Conservation (phyloP, 768 basidiomycete genomes). For the Lactifluus pinguis region DNA sequence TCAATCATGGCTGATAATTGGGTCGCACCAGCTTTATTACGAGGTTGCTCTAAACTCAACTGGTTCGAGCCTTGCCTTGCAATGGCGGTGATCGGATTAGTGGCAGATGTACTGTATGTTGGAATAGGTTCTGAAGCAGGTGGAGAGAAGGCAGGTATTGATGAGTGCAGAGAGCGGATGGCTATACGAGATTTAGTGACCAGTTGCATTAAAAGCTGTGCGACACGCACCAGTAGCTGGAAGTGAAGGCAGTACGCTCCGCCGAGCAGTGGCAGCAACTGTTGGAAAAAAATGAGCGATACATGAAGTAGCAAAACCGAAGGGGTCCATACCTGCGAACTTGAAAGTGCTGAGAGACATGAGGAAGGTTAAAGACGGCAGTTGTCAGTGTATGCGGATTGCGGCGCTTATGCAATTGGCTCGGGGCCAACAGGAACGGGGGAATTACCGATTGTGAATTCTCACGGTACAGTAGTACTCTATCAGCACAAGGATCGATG, state of each 20-base stretch:
- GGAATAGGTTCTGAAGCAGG: conserved; percentile 32
- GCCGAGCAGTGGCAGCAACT: conserved; percentile 12
- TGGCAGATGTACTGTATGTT: conserved; percentile 34
- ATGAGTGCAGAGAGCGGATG: conserved; percentile 48
- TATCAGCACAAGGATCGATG: conserved; percentile 6
- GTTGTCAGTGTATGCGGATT: too few relatives aligned
- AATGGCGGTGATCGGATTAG: conserved; percentile 56
- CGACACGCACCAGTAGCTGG: conserved; percentile 1
- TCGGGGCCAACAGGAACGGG: not conserved
- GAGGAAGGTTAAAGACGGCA: not conserved
- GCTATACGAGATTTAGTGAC: conserved; percentile 27
- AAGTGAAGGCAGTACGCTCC: not conserved
- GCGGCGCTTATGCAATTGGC: not conserved
- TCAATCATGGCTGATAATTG: not conserved
- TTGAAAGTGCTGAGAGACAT: conserved; percentile 13
- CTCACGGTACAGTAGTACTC: conserved; percentile 6
- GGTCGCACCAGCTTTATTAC: conserved; percentile 74
- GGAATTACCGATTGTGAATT: not conserved
- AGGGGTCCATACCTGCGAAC: conserved; percentile 1
- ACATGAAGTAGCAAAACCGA: not conserved
- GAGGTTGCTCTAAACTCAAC: conserved; percentile 76
- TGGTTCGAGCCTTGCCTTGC: conserved; percentile 80
- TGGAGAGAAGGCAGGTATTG: conserved; percentile 33
- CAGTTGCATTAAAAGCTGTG: not conserved
- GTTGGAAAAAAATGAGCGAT: not conserved